phyloP scores from a whole-genome alignment of 2,329 filamentous ascomycete genomes.

The Cercospora sesami region DNA sequence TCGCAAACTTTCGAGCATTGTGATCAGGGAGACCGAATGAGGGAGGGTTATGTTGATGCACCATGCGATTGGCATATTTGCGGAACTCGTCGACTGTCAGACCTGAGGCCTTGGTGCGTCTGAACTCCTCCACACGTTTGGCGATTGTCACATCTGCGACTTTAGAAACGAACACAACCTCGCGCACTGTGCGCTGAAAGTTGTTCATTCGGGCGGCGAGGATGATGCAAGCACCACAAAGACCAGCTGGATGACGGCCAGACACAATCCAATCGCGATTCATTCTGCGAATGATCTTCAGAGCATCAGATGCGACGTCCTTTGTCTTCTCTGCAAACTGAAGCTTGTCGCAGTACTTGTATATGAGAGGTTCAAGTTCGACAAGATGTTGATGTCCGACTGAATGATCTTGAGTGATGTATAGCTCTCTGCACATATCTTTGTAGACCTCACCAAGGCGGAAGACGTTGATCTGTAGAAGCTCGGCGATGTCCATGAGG shows the following conservation, averaged over 20 bases:
- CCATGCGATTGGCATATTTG: conserved; percentile 64
- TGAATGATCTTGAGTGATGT: conserved; percentile 56
- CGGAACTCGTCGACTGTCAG: conserved; percentile 87
- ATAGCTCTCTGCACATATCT: conserved; percentile 66
- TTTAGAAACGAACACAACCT: conserved; percentile 98
- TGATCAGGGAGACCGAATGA: conserved; percentile 69
- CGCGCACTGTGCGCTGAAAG: conserved; percentile 85
- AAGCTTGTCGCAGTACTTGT: conserved; percentile 84
- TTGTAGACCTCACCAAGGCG: conserved; percentile 89
- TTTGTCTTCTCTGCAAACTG: conserved; percentile 83
- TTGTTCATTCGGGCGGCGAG: conserved; percentile 98
- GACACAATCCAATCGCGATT: conserved; percentile 96
- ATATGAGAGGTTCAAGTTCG: conserved; percentile 85
- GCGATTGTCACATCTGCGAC: conserved; percentile 92
- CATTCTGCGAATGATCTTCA: conserved; percentile 87
- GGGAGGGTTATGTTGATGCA: conserved; percentile 77
- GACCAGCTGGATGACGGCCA: conserved; percentile 86
- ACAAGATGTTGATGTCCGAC: conserved; percentile 57
- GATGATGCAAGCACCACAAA: conserved; percentile 91
- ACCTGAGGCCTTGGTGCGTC: conserved; percentile 76
- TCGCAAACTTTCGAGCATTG: conserved; percentile 44
- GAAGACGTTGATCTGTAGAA: conserved; percentile 84
- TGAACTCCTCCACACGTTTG: conserved; percentile 89
- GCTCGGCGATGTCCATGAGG: conserved; percentile 92
- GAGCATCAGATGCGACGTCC: conserved; percentile 83